Evolutionary conservation across 371 early-diverging fungal genomes (phyloP), one percentile per base, ranked within the genome.

Genomic region (Mycotypha africana): DNA sequence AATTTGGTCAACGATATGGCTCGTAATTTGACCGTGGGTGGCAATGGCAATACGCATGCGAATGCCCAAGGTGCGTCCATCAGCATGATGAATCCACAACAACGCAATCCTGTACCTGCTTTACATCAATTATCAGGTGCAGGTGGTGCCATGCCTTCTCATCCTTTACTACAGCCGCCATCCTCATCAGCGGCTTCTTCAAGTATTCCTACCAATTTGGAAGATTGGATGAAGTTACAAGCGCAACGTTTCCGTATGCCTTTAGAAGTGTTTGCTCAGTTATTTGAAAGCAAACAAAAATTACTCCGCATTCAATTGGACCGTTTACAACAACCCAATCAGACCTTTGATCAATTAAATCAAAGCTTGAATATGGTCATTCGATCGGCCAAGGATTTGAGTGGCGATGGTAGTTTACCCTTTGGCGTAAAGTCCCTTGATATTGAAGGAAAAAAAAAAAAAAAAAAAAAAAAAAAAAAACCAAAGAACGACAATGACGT

Each of bases 1-100:
- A 66, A 33, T 31, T 41, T 73, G 17, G 74, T 70, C 22, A 69
- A 73, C 19, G 67, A 73, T 33, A 62, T 73, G 41, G 74, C 70
- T 14, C 62, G 70, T 9, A 62, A 65, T 39, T 30, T 73, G 24
- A 59, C 70, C 0, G 47, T 73, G n/a, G 28, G n/a, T n/a, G n/a
- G n/a, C n/a, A n/a, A n/a, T n/a, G n/a, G n/a, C n/a, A n/a, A n/a
- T n/a, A n/a, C n/a, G n/a, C n/a, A n/a, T n/a, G n/a, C n/a, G n/a
- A n/a, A n/a, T n/a, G n/a, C n/a, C n/a, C n/a, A n/a, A n/a, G n/a
- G n/a, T n/a, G n/a, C n/a, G n/a, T n/a, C n/a, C n/a, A n/a, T n/a
- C n/a, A n/a, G n/a, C n/a, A n/a, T n/a, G n/a, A n/a, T n/a, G n/a
- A n/a, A n/a, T n/a, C n/a, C n/a, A n/a, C n/a, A n/a, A n/a, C 8